A percentile compares a stretch with the other conserved stretches of the same genome.
These are phyloP conservation scores for Corinectria fuckeliana DNA, from an alignment of 2,329 filamentous ascomycete genomes.

Conservation along the genomic window DNA sequence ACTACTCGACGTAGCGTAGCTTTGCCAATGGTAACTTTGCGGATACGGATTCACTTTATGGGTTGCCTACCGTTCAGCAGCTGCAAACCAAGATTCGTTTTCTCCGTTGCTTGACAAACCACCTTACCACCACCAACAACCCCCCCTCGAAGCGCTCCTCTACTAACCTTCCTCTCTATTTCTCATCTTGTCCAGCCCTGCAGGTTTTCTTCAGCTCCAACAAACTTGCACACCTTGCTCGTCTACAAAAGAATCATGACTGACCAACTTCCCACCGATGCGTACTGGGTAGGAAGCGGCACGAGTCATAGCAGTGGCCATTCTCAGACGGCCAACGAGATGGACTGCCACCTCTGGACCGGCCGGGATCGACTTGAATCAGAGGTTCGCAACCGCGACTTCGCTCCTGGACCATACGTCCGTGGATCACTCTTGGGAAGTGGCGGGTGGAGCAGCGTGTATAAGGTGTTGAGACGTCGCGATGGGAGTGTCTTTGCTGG, in stretches of 20 bases:
- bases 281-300: neutral
- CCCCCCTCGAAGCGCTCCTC: neutral
- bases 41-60: too few relatives aligned
- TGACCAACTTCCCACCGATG: neutral
- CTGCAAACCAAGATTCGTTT: too few relatives aligned
- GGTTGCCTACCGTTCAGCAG: too few relatives aligned
- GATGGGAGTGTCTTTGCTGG: conserved; percentile 40
- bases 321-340: neutral
- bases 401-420: conserved; percentile 30
- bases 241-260: neutral
- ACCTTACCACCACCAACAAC: neutral
- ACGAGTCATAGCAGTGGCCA: neutral
- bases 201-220: neutral
- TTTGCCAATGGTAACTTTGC: too few relatives aligned
- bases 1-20: too few relatives aligned
- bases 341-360: conserved; percentile 24
- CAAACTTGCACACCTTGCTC: neutral
- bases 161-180: neutral
- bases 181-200: neutral
- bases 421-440: conserved; percentile 35
- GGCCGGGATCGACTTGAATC: conserved; percentile 26
- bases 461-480: conserved; percentile 35
- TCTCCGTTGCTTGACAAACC: neutral
- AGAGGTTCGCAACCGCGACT: conserved; percentile 11
- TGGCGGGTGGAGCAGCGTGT: conserved; percentile 40